Evolutionary conservation across 768 basidiomycete genomes (phyloP), one percentile per base, ranked within the genome.

Genomic region (Mycena epipterygia): DNA sequence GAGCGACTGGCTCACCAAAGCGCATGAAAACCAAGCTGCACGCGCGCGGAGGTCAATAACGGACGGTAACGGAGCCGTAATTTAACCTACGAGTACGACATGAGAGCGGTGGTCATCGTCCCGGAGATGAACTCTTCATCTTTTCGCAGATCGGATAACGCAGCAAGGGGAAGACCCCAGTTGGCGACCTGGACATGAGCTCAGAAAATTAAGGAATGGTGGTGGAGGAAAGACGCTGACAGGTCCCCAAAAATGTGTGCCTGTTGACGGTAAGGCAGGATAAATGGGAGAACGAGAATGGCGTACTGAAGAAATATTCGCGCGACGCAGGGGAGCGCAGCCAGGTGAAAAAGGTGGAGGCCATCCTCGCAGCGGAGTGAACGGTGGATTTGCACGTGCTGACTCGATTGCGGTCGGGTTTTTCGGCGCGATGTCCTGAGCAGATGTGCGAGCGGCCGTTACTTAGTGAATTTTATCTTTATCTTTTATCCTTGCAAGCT

Each of bases 181-280:
- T 99, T 99, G 70, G 97, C 97, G 70, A 96, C 92, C 97, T 97
- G 77, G 57, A 64, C 35, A 42, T 17, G 60, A 57, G 64, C 41
- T 55, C 64, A 71, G 67, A 73, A 52, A 33, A 49, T 37, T 68
- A 64, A 53, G 33, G 37, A 16, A 72, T 46, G 64, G 46, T 19
- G 32, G 37, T n/a, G n/a, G 39, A 8, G 57, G 66, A 66, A 68
- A 35, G 48, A 75, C n/a, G 90, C 94, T 79, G 71, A 97, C 96
- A 70, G 96, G 96, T 75, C 96, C 96, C 96, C 96, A 98, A 86
- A 98, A 98, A 82, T 98, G 96, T 72, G 96, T 98, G 78, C 96
- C 96, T 97, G 33, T 19, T 21, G 21, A 33, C 33, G 33, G 67
- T 35, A 63, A 55, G 68, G 68, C 32, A 64, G 30, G 64, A n/a